Base-by-base conservation (phyloP, 148 eudicot species). In the Limonium bicolor region DNA sequence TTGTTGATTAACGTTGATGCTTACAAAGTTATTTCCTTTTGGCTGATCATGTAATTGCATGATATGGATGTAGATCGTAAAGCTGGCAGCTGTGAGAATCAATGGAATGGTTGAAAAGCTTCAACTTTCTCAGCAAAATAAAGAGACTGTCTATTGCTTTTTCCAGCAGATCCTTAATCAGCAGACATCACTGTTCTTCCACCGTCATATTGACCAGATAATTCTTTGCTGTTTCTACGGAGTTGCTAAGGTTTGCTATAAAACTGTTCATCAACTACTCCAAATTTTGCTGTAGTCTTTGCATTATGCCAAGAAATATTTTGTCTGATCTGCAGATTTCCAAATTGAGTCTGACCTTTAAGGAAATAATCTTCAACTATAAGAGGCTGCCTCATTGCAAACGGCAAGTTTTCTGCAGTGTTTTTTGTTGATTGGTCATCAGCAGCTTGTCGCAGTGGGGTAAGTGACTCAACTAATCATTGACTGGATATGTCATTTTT, bases 1-100 rank as follows among this genome's bases (percentile, higher is more conserved):
- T n/a, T n/a, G n/a, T n/a, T n/a, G n/a, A n/a, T n/a, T n/a, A n/a
- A n/a, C n/a, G n/a, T n/a, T n/a, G n/a, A n/a, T n/a, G n/a, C n/a
- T n/a, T n/a, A n/a, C n/a, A n/a, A n/a, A n/a, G n/a, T n/a, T n/a
- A n/a, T n/a, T n/a, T n/a, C n/a, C n/a, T n/a, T n/a, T n/a, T n/a
- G n/a, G n/a, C 44, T 50, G 29, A 14, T 37, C 28, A 37, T 24
- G 17, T 37, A 16, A 18, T 26, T 27, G 10, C 20, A 27, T 40
- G n/a, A 2, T 27, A 52, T 54, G 32, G 35, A 32, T 57, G 50
- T 59, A 92, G 99, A 85, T 79, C 56, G 66, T 67, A 36, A 92
- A 92, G 78, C 59, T 92, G 51, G 99, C 94, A 35, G 99, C 99
- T 61, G 94, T 92, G 20, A 76, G 95, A 65, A 92, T 85, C 68